These are phyloP conservation scores for Dipodascus geniculatus DNA, from an alignment of 805 yeast genomes.

Conservation along the genomic window DNA sequence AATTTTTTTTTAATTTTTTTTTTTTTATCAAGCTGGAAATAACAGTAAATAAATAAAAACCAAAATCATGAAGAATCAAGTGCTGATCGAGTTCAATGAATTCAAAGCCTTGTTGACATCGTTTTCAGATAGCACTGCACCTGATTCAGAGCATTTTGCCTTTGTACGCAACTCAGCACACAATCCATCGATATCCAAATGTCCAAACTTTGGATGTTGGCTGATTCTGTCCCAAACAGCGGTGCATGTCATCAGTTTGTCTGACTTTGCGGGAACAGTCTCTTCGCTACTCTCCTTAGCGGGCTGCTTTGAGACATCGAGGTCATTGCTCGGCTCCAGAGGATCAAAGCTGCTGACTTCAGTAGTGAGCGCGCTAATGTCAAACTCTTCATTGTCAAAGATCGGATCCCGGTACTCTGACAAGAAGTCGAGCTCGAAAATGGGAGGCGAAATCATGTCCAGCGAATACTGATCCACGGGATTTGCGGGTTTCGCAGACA, in stretches of 20 bases:
- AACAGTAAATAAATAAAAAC: not conserved
- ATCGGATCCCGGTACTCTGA: constrained; percentile 19
- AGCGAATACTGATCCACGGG: not conserved
- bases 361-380: constrained; percentile 23
- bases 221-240: constrained; percentile 96
- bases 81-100: constrained; percentile 2
- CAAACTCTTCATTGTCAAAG: constrained; percentile 21
- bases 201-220: constrained; percentile 85
- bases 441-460: constrained; percentile 18
- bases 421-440: constrained; percentile 20
- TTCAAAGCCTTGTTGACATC: constrained; percentile 56
- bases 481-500: not conserved
- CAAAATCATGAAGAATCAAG: not conserved
- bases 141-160: constrained; percentile 90
- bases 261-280: constrained; percentile 21
- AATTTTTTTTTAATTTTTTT: no score
- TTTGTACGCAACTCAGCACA: constrained; percentile 81
- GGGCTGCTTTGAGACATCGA: constrained; percentile 4
- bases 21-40: no score
- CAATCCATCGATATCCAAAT: constrained; percentile 86
- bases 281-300: constrained; percentile 9
- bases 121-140: constrained; percentile 72
- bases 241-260: constrained; percentile 51
- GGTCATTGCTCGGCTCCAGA: constrained; percentile 20
- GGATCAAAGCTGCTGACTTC: constrained; percentile 28